These are phyloP conservation scores for Geotrichum macrosporum DNA, from an alignment of 1,139 yeast genomes.

Conservation along the genomic window DNA sequence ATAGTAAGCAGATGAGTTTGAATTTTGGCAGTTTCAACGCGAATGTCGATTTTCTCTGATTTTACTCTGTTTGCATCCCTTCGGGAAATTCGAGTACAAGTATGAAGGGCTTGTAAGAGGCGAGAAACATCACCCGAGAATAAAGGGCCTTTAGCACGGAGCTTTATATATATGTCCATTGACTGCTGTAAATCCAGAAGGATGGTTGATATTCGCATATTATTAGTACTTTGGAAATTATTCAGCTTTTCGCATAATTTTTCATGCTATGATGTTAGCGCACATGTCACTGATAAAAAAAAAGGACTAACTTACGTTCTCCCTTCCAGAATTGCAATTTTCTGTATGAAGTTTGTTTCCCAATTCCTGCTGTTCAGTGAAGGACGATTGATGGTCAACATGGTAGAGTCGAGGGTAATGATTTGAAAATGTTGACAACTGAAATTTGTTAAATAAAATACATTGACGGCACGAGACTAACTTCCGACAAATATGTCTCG, in stretches of 20 bases:
- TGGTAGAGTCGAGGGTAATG: no score
- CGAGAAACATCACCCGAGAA: constrained; percentile 26
- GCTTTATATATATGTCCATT: constrained; percentile 28
- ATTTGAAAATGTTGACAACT: no score
- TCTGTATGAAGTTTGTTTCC: no score
- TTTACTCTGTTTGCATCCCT: not conserved
- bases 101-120: constrained; percentile 30
- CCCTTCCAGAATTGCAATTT: not conserved
- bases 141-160: constrained; percentile 25
- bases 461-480: no score
- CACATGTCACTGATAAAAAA: not conserved
- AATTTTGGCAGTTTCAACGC: not conserved
- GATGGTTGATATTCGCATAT: not conserved
- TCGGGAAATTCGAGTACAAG: constrained; percentile 17
- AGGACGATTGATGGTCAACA: no score
- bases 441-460: no score
- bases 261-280: not conserved
- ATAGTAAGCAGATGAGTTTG: not conserved
- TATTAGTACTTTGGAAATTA: not conserved
- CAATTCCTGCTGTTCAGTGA: no score
- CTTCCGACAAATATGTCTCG: no score
- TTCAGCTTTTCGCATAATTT: not conserved
- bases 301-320: not conserved
- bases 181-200: constrained; percentile 27
- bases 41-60: not conserved